Evolutionary conservation across 169 alveolate genomes (phyloP).

Genomic region (Eimeria praecox): DNA sequence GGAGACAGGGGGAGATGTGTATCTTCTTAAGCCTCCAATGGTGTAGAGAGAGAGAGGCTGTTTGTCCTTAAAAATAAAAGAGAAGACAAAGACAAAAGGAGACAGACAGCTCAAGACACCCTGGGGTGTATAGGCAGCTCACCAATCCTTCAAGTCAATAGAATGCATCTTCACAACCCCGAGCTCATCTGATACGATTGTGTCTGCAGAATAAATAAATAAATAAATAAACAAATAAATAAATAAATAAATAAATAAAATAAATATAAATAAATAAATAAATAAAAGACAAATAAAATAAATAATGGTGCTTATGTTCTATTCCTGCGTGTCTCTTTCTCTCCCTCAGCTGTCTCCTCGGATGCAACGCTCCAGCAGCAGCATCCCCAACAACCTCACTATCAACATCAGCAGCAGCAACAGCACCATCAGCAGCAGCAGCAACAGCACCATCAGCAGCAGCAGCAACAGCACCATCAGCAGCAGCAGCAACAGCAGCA

Average conservation of each 20-base stretch:
- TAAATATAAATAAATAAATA: not conserved
- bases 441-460: not conserved
- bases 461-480: not conserved
- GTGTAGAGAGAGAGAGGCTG: too few species aligned
- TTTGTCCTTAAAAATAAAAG: too few species aligned
- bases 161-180: slow-evolving; percentile 40
- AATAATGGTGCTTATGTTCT: not conserved
- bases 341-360: not conserved
- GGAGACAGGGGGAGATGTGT: too few species aligned
- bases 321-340: too few species aligned
- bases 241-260: not conserved
- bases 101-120: not conserved
- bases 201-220: not conserved
- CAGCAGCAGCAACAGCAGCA: too few species aligned
- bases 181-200: slow-evolving; percentile 30
- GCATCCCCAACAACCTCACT: too few species aligned
- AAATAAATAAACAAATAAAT: not conserved
- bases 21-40: too few species aligned
- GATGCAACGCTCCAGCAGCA: not conserved
- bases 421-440: not conserved
- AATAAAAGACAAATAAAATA: not conserved
- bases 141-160: slow-evolving; percentile 71
- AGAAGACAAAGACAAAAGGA: not conserved
- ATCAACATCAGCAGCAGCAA: not conserved
- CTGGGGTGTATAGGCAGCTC: not conserved